phyloP scores from a whole-genome alignment of 441 rosid genomes.

The Arabidopsis lyrata region DNA sequence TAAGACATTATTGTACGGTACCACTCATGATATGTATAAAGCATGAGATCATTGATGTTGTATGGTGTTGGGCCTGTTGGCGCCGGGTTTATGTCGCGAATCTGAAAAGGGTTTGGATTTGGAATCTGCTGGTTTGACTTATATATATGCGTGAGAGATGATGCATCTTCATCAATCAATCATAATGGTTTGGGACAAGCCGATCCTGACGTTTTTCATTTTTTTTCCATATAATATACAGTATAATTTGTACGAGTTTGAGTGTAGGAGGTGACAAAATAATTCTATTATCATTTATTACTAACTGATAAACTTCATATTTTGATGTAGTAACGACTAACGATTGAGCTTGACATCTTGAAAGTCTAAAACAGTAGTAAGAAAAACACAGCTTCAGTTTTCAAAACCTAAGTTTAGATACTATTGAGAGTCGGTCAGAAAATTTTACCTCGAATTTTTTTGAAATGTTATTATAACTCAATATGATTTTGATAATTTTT shows the following conservation, averaged over 20 bases:
- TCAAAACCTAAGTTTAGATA: too few relatives aligned
- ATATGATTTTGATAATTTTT: too few relatives aligned
- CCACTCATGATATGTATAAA: constrained; percentile 14
- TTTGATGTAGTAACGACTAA: background rate
- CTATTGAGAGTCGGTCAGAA: too few relatives aligned
- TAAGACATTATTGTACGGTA: background rate
- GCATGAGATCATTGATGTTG: background rate
- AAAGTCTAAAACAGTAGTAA: background rate
- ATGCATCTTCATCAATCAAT: constrained; percentile 41
- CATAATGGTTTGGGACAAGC: constrained; percentile 28
- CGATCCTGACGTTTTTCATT: constrained; percentile 23
- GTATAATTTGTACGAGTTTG: background rate
- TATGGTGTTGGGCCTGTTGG: constrained; percentile 19
- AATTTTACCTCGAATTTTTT: too few relatives aligned
- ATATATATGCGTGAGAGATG: constrained; percentile 22
- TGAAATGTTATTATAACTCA: too few relatives aligned
- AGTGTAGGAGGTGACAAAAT: background rate
- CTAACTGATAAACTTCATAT: background rate
- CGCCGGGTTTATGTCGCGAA: constrained; percentile 29
- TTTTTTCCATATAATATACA: background rate
- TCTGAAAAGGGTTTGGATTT: constrained; percentile 47
- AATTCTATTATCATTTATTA: background rate
- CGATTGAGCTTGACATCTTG: background rate
- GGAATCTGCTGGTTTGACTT: constrained; percentile 45
- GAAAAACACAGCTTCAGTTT: background rate